These are phyloP conservation scores for Dothideomycetes sp. DNA, from an alignment of 2,329 filamentous ascomycete genomes.

Conservation along the genomic window DNA sequence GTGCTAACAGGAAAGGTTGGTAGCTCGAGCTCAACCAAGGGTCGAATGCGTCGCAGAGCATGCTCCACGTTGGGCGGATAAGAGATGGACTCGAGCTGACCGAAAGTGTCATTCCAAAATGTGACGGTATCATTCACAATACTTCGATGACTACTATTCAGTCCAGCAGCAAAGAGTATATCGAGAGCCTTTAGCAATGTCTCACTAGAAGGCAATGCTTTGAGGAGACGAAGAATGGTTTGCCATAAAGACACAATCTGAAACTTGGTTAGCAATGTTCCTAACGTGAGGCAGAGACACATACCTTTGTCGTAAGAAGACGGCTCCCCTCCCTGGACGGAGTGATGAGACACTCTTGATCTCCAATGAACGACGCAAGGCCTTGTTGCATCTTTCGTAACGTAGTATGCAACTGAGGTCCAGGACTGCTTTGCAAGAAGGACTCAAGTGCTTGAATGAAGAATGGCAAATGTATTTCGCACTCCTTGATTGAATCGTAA, in stretches of 20 bases:
- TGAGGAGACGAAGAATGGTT: constrained; percentile 40
- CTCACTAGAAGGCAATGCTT: constrained; percentile 43
- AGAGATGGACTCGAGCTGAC: constrained; percentile 44
- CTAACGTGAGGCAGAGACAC: too few relatives aligned
- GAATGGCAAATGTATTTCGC: constrained; percentile 25
- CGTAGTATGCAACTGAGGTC: constrained; percentile 41
- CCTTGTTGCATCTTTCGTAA: constrained; percentile 52
- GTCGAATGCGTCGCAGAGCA: constrained; percentile 50
- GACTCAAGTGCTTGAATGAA: constrained; percentile 9
- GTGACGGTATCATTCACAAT: constrained; percentile 42
- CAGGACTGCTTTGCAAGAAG: constrained; percentile 27
- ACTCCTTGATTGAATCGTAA: constrained; percentile 44
- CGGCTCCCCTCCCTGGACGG: too few relatives aligned
- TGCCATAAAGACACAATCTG: constrained; percentile 30
- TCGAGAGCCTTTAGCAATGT: constrained; percentile 43
- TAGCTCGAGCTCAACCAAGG: constrained; percentile 40
- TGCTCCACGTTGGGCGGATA: constrained; percentile 56
- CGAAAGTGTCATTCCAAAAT: constrained; percentile 64
- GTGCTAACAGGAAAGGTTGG: constrained; percentile 35
- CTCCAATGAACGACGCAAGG: constrained; percentile 53
- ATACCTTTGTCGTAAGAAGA: too few relatives aligned
- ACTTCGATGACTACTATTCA: constrained; percentile 39
- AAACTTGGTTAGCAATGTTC: too few relatives aligned
- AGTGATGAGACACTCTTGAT: constrained; percentile 28
- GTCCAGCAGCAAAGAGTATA: constrained; percentile 39